These are phyloP conservation scores for Brassica juncea DNA, from an alignment of 345 rosid genomes.

Conservation along the genomic window DNA sequence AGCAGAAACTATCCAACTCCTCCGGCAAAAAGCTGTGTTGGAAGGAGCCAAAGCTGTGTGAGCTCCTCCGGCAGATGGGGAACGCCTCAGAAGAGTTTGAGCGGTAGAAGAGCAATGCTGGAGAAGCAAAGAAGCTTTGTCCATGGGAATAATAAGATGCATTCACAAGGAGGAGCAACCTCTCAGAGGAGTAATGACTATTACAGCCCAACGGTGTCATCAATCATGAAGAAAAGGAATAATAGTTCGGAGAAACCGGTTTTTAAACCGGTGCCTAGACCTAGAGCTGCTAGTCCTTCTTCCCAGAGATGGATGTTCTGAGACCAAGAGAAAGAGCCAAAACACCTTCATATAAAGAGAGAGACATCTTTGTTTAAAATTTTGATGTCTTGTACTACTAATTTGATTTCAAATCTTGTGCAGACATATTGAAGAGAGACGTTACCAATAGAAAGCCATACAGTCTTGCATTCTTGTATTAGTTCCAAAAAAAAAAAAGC, in stretches of 20 bases:
- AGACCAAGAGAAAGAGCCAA: slow-evolving; percentile 31
- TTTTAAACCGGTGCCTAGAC: slow-evolving; percentile 41
- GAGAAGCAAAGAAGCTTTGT: slow-evolving; percentile 78
- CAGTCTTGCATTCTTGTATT: neutral
- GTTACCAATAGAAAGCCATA: slow-evolving; percentile 9
- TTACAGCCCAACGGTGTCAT: slow-evolving; percentile 87
- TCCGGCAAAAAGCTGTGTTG: slow-evolving; percentile 71
- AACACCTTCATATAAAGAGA: slow-evolving; percentile 27
- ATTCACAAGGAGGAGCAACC: slow-evolving; percentile 75
- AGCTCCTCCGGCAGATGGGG: slow-evolving; percentile 80
- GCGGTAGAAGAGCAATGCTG: slow-evolving; percentile 52
- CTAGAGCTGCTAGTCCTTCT: slow-evolving; percentile 57
- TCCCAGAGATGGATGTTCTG: slow-evolving; percentile 81
- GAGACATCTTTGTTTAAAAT: slow-evolving; percentile 33
- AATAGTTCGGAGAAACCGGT: slow-evolving; percentile 51
- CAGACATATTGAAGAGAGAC: slow-evolving; percentile 44
- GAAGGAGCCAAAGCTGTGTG: slow-evolving; percentile 92
- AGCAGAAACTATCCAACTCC: slow-evolving; percentile 82
- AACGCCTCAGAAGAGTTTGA: slow-evolving; percentile 51
- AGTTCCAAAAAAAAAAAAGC: neutral
- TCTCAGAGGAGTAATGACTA: slow-evolving; percentile 94
- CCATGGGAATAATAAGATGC: slow-evolving; percentile 67
- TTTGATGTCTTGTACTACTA: slow-evolving; percentile 41
- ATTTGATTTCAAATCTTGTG: slow-evolving; percentile 46
- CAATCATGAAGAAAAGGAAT: slow-evolving; percentile 82